A percentile compares a stretch with the other conserved stretches of the same genome.
Conservation (phyloP, 2,329 filamentous ascomycete genomes). For the Microdochium nivale region DNA sequence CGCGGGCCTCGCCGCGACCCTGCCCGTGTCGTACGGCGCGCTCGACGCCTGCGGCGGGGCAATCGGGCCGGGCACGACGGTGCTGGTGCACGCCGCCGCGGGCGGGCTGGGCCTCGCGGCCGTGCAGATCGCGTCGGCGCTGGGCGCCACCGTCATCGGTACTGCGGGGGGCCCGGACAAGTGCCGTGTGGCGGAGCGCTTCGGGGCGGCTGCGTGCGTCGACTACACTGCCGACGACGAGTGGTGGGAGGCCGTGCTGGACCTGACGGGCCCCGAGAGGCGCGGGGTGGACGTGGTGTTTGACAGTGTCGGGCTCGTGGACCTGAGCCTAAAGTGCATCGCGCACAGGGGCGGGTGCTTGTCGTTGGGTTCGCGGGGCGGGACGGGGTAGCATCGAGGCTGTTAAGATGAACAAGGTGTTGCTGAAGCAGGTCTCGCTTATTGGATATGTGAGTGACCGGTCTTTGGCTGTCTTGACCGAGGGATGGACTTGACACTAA, state of each 20-base stretch:
- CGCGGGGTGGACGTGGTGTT: constrained; percentile 48
- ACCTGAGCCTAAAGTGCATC: constrained; percentile 43
- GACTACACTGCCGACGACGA: constrained; percentile 24
- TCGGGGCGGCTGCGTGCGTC: constrained; percentile 32
- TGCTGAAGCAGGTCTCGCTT: constrained; percentile 43
- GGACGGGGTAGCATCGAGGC: constrained; percentile 40
- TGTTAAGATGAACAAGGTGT: constrained; percentile 43
- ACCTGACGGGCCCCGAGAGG: constrained; percentile 27
- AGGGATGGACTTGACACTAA: no score
- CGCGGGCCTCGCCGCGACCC: constrained; percentile 43
- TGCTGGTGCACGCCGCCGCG: constrained; percentile 45
- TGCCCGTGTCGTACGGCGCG: constrained; percentile 45
- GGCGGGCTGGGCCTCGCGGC: constrained; percentile 48
- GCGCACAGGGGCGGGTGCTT: constrained; percentile 43
- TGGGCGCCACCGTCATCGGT: constrained; percentile 44
- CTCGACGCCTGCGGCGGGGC: constrained; percentile 31
- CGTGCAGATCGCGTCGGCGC: constrained; percentile 42
- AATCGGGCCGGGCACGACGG: constrained; percentile 36
- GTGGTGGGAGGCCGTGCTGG: constrained; percentile 44
- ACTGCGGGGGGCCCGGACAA: constrained; percentile 39
- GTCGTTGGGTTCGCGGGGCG: constrained; percentile 50
- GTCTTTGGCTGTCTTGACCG: no score
- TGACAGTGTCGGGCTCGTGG: constrained; percentile 49
- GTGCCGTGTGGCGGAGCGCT: constrained; percentile 25
- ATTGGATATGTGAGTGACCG: constrained; percentile 38